Conservation (phyloP, 768 basidiomycete genomes). For the Kondoa malvinella region DNA sequence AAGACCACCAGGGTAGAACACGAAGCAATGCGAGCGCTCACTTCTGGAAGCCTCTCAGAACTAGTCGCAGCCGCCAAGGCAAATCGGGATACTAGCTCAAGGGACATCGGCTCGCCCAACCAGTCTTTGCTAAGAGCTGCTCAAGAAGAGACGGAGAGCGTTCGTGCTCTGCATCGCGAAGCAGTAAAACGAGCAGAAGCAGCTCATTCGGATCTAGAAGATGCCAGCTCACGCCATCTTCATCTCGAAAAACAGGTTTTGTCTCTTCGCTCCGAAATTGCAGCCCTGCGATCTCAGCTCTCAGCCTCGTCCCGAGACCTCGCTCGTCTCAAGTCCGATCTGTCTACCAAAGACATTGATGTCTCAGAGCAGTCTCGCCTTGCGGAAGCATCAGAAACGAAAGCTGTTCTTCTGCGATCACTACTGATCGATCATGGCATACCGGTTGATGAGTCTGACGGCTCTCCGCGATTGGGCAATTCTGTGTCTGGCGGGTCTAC, state of each 20-base stretch:
- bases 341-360: constrained; percentile 48
- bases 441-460: constrained; percentile 53
- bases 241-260: constrained; percentile 54
- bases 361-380: constrained; percentile 49
- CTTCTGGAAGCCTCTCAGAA: constrained; percentile 20
- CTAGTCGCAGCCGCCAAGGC: constrained; percentile 12
- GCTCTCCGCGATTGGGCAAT: constrained; percentile 29
- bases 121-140: constrained; percentile 15
- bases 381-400: constrained; percentile 51
- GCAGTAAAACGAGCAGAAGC: constrained; percentile 8
- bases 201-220: constrained; percentile 16
- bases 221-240: constrained; percentile 16
- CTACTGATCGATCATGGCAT: constrained; percentile 81
- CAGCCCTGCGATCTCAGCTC: constrained; percentile 57
- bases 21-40: constrained; percentile 19
- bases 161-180: constrained; percentile 19
- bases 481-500: constrained; percentile 32
- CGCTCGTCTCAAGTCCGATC: constrained; percentile 52
- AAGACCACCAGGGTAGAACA: constrained; percentile 18
- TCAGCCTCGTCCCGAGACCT: constrained; percentile 51
- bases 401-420: constrained; percentile 60
- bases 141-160: constrained; percentile 17
- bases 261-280: constrained; percentile 65
- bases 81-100: background rate
- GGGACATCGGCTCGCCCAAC: background rate